These are phyloP conservation scores for Alopecurus myosuroides DNA, from an alignment of 176 grass and related monocot species.

Conservation along the genomic window DNA sequence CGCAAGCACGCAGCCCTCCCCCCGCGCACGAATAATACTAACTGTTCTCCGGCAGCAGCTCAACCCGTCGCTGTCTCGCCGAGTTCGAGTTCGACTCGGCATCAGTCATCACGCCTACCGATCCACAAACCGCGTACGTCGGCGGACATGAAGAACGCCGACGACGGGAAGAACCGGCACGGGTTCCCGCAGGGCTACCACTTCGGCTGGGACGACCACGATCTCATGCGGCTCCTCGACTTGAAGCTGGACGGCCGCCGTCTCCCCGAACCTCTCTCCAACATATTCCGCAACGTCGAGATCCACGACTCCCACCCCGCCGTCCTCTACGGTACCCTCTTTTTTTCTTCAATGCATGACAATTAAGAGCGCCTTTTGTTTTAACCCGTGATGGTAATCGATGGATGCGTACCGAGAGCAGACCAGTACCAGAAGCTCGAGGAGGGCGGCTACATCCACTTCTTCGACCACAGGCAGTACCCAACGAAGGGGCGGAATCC, in stretches of 20 bases:
- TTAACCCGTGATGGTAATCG: too few species aligned
- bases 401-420: too few species aligned
- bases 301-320: constrained; percentile 19
- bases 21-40: too few species aligned
- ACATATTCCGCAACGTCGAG: background rate
- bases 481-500: background rate
- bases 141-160: background rate
- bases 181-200: constrained; percentile 12
- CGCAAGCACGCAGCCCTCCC: too few species aligned
- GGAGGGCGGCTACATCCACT: constrained; percentile 29
- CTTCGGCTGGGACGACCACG: background rate
- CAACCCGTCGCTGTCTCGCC: too few species aligned
- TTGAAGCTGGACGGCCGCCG: background rate
- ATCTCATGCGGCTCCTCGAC: constrained; percentile 1
- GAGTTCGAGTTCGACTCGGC: too few species aligned
- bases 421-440: background rate
- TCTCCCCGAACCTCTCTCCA: background rate
- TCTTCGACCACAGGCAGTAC: constrained; percentile 13
- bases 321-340: constrained; percentile 19
- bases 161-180: background rate
- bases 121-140: background rate
- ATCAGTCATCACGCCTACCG: too few species aligned
- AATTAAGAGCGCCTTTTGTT: background rate
- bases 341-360: background rate
- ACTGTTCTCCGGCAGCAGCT: too few species aligned